phyloP scores from a whole-genome alignment of 805 yeast genomes.

The Hyphopichia homilentoma region DNA sequence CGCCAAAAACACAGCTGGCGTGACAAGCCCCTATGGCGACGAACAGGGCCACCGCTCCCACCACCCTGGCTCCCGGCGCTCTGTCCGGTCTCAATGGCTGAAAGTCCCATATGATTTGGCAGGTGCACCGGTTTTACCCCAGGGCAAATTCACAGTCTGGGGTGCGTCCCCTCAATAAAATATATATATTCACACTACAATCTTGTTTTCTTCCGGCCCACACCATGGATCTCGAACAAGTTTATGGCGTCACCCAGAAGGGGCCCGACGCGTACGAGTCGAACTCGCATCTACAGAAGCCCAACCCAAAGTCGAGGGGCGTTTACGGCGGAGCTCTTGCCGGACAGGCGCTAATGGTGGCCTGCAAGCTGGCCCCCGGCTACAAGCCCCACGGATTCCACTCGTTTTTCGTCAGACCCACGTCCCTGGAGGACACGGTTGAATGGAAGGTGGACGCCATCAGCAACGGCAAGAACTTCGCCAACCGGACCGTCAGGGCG shows the following conservation, averaged over 20 bases:
- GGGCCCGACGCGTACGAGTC: constrained; percentile 17
- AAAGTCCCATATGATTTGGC: too few species aligned
- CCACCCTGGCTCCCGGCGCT: too few species aligned
- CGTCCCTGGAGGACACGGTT: constrained; percentile 10
- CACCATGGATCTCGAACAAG: constrained; percentile 2
- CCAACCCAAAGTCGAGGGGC: constrained; percentile 21
- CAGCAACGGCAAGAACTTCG: constrained; percentile 34
- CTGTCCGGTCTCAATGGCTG: too few species aligned
- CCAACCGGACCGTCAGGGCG: constrained; percentile 27
- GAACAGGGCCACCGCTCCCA: too few species aligned
- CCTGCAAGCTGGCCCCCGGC: constrained; percentile 22
- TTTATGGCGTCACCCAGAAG: constrained; percentile 16
- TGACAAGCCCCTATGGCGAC: too few species aligned
- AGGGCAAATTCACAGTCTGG: too few species aligned
- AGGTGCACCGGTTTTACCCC: too few species aligned
- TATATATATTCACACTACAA: too few species aligned
- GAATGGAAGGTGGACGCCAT: constrained; percentile 30
- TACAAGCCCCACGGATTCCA: constrained; percentile 35
- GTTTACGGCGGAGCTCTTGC: constrained; percentile 32
- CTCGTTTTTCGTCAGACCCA: constrained; percentile 25
- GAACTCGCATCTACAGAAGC: constrained; percentile 25
- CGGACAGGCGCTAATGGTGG: constrained; percentile 34
- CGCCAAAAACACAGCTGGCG: too few species aligned
- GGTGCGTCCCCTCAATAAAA: too few species aligned
- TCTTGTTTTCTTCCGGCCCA: too few species aligned